Conservation (phyloP, 768 basidiomycete species). For the Dictyophora rubrovolvata region DNA sequence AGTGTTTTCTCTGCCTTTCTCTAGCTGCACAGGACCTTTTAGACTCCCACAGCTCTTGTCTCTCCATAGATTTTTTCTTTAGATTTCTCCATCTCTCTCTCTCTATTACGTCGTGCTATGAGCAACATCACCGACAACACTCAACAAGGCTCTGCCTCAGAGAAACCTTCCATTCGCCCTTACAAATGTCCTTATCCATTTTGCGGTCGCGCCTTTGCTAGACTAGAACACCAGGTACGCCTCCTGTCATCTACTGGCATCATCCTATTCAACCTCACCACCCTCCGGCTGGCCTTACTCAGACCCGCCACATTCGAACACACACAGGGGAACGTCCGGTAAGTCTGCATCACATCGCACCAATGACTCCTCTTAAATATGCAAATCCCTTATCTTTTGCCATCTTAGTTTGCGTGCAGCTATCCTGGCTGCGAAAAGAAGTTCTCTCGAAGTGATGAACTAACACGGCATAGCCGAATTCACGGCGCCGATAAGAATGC, state of each 20-base stretch:
- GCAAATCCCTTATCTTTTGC: neutral
- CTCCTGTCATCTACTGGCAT: slow-evolving; percentile 10
- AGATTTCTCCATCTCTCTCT: neutral
- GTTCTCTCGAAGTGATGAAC: slow-evolving; percentile 96
- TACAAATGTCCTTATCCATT: slow-evolving; percentile 94
- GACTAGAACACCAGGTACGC: slow-evolving; percentile 89
- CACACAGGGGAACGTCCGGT: slow-evolving; percentile 94
- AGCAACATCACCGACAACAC: neutral
- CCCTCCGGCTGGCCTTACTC: too few relatives aligned
- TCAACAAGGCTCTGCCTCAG: slow-evolving; percentile 17
- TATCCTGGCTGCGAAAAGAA: slow-evolving; percentile 95
- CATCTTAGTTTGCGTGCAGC: slow-evolving; percentile 59
- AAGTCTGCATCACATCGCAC: neutral
- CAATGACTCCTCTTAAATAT: neutral
- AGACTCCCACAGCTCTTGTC: neutral
- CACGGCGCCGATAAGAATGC: slow-evolving; percentile 52
- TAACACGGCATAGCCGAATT: slow-evolving; percentile 92
- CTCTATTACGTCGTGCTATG: neutral
- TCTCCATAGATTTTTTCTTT: neutral
- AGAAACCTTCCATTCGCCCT: slow-evolving; percentile 50
- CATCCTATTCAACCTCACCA: neutral
- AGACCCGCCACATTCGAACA: slow-evolving; percentile 97
- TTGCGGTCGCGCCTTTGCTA: slow-evolving; percentile 91
- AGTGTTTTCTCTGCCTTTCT: neutral
- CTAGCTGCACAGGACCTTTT: neutral